Base-by-base conservation (phyloP, 345 rosid species). In the Lepidium sativum region DNA sequence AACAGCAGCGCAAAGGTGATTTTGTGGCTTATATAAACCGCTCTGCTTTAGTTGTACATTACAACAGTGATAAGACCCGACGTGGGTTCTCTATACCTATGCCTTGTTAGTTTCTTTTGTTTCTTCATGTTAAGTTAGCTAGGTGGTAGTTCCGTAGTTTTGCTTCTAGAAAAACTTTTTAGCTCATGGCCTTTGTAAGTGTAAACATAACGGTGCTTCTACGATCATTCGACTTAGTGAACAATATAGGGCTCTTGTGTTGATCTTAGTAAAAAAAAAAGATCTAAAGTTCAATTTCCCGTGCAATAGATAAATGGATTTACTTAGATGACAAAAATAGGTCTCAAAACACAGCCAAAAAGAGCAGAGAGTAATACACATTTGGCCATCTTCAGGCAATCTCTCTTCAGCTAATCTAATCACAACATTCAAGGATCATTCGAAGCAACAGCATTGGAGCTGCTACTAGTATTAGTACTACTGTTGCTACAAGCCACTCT, bases 91-190 rank as follows among this genome's bases (percentile, higher is more conserved):
- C n/a, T 25, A 25, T 8, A 23, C 47, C 17, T 56, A 5, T 23
- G 40, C 37, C 39, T 57, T 55, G 14, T 29, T 34, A 55, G 9
- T 11, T 25, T 53, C 35, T 33, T 89, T 85, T 66, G 86, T 87
- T 49, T 83, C 88, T 9, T 83, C 54, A 82, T 83, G 96, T 5
- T 49, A 18, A 45, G 88, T 91, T 64, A 80, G 81, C 67, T 69
- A 50, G 42, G 59, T 44, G 33, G n/a, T 51, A 9, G 27, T 52
- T 51, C 43, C 33, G 56, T 70, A 12, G 39, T 47, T 45, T 45
- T 15, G 41, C 14, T 12, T 23, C 49, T 51, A 44, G 60, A 34
- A 6, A 17, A 55, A 17, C 34, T 17, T 54, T 5, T 54, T 15
- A 42, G 35, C 14, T 53, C 6, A 20, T 67, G 13, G 4, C 18